These are phyloP conservation scores for Neurospora sp. DNA, from an alignment of 495 filamentous ascomycete species.

Conservation along the genomic window DNA sequence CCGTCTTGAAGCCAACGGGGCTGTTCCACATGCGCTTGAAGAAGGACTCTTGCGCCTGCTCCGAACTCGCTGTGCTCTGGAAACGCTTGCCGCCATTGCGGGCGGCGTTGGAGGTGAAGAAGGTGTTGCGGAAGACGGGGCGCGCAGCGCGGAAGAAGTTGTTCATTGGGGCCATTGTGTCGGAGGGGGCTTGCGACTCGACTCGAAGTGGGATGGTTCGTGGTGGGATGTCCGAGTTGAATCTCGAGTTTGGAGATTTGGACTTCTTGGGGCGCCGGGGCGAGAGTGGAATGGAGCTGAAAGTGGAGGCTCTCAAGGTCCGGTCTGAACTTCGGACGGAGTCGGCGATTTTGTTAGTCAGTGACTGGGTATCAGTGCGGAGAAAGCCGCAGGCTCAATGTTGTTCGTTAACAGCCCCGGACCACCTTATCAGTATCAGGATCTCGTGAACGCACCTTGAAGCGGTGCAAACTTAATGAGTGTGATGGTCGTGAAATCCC, in stretches of 20 bases:
- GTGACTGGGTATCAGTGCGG: background rate
- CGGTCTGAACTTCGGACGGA: background rate
- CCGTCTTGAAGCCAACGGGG: slow-evolving; percentile 83
- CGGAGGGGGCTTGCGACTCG: slow-evolving; percentile 1
- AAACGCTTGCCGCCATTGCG: slow-evolving; percentile 49
- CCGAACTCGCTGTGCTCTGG: slow-evolving; percentile 48
- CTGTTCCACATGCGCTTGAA: slow-evolving; percentile 75
- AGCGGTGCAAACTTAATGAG: background rate
- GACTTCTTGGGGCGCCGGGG: background rate
- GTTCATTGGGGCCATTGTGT: slow-evolving; percentile 25
- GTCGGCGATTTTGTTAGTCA: background rate
- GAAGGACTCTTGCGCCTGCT: slow-evolving; percentile 42
- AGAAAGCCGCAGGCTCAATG: background rate
- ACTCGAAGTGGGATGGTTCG: slow-evolving; percentile 6
- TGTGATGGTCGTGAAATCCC: background rate
- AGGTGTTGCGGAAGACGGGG: slow-evolving; percentile 33
- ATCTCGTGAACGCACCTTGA: background rate
- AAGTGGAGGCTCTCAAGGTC: background rate
- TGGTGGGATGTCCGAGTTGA: slow-evolving; percentile 1
- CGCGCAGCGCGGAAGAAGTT: slow-evolving; percentile 42
- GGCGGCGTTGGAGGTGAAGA: slow-evolving; percentile 42
- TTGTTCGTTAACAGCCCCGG: background rate
- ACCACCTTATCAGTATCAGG: background rate
- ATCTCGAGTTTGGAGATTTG: background rate
- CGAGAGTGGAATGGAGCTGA: slow-evolving; percentile 3